Conservation (phyloP, 1,139 yeast genomes). For the Candida neerlandica region DNA sequence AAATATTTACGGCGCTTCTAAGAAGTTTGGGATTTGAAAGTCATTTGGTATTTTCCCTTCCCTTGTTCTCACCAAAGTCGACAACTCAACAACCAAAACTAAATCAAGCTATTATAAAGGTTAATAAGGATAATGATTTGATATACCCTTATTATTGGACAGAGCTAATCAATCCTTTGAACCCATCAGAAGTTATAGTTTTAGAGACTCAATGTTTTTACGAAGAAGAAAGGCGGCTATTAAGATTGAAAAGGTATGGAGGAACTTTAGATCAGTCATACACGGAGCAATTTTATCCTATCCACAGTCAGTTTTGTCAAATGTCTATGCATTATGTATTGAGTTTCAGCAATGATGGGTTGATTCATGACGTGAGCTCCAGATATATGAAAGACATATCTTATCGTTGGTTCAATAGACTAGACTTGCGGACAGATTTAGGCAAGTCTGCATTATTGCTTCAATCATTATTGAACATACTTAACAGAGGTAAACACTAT, state of each 20-base stretch:
- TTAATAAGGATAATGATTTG: constrained; percentile 38
- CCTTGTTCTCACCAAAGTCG: constrained; percentile 25
- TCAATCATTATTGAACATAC: constrained; percentile 25
- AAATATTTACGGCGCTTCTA: constrained; percentile 35
- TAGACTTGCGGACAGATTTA: constrained; percentile 34
- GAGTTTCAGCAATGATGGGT: constrained; percentile 22
- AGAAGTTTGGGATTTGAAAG: constrained; percentile 37
- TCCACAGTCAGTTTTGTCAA: constrained; percentile 27
- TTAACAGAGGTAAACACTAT: constrained; percentile 19
- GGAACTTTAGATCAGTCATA: constrained; percentile 13
- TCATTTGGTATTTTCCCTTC: constrained; percentile 38
- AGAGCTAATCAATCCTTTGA: constrained; percentile 37
- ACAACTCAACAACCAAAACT: constrained; percentile 27
- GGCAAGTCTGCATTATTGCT: constrained; percentile 33
- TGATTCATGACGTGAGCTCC: constrained; percentile 34
- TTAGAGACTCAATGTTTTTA: constrained; percentile 37
- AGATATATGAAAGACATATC: constrained; percentile 39
- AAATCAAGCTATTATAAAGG: constrained; percentile 22
- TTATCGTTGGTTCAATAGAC: constrained; percentile 33
- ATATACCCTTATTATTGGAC: constrained; percentile 46
- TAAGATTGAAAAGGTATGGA: constrained; percentile 23
- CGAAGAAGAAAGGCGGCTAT: constrained; percentile 31
- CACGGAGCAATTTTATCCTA: constrained; percentile 28
- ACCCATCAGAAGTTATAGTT: constrained; percentile 28
- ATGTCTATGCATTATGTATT: constrained; percentile 42